phyloP scores from a whole-genome alignment of 306 rosid genomes.

The Lathyrus aphaca region DNA sequence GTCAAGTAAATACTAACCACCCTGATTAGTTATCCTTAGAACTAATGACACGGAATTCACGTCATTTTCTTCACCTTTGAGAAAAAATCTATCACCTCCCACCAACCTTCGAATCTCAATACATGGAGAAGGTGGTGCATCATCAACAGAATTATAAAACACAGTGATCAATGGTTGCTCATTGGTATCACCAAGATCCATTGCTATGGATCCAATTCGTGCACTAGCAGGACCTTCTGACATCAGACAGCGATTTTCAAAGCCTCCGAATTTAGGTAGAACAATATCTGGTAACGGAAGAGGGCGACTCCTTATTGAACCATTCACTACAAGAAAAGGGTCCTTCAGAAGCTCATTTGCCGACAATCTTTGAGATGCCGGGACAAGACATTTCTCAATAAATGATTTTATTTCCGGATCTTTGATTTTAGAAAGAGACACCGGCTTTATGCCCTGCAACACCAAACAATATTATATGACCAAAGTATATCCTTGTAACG shows the following conservation, averaged over 20 bases:
- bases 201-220: constrained; percentile 24
- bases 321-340: constrained; percentile 36
- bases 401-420: constrained; percentile 44
- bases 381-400: constrained; percentile 37
- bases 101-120: constrained; percentile 27
- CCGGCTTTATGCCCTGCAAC: constrained; percentile 46
- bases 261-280: constrained; percentile 23
- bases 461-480: constrained; percentile 7
- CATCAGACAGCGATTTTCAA: constrained; percentile 30
- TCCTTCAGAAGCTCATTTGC: constrained; percentile 46
- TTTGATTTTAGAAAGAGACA: constrained; percentile 42
- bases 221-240: constrained; percentile 36
- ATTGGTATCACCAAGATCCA: constrained; percentile 25
- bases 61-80: constrained; percentile 28
- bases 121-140: constrained; percentile 23
- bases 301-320: constrained; percentile 8
- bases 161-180: constrained; percentile 21
- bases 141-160: constrained; percentile 15
- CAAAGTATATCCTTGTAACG: neutral
- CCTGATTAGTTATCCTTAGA: constrained; percentile 22
- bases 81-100: constrained; percentile 26
- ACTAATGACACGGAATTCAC: constrained; percentile 22
- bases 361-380: constrained; percentile 44
- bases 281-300: constrained; percentile 32
- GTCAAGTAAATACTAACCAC: constrained; percentile 20